Conservation (phyloP, 129 eudicot species). For the Heracleum sosnowskyi region DNA sequence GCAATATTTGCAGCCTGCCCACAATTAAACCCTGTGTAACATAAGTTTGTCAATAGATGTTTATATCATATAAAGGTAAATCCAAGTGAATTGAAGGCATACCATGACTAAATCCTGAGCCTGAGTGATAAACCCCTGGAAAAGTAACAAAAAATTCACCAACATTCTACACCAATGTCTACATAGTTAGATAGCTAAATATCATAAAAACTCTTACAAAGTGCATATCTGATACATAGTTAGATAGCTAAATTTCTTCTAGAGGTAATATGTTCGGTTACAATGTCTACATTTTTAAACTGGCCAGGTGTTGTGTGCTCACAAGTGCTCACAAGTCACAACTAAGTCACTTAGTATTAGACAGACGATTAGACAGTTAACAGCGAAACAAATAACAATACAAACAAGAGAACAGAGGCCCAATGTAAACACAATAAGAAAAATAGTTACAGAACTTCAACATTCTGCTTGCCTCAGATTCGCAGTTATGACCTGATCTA, state of each 20-base stretch:
- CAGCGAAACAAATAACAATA: too few species aligned
- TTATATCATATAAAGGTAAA: neutral
- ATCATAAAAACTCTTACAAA: neutral
- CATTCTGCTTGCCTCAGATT: too few species aligned
- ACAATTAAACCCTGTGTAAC: constrained; percentile 62
- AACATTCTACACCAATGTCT: constrained; percentile 74
- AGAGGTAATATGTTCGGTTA: neutral
- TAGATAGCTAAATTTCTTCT: neutral
- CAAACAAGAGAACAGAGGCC: too few species aligned
- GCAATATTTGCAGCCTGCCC: constrained; percentile 99
- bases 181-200: too few species aligned
- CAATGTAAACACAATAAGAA: too few species aligned
- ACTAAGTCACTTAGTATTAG: too few species aligned
- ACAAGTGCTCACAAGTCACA: too few species aligned
- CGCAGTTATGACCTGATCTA: too few species aligned
- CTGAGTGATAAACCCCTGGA: constrained; percentile 95
- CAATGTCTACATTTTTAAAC: too few species aligned
- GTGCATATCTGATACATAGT: neutral
- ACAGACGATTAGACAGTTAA: too few species aligned
- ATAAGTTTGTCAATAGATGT: neutral
- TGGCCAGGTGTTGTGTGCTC: too few species aligned
- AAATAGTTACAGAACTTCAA: too few species aligned
- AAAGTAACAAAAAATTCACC: constrained; percentile 95
- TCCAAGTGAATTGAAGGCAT: constrained; percentile 2
- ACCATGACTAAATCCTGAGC: constrained; percentile 96